Evolutionary conservation across 805 yeast genomes (phyloP).

Genomic region (Nakazawaea wyomingensis): DNA sequence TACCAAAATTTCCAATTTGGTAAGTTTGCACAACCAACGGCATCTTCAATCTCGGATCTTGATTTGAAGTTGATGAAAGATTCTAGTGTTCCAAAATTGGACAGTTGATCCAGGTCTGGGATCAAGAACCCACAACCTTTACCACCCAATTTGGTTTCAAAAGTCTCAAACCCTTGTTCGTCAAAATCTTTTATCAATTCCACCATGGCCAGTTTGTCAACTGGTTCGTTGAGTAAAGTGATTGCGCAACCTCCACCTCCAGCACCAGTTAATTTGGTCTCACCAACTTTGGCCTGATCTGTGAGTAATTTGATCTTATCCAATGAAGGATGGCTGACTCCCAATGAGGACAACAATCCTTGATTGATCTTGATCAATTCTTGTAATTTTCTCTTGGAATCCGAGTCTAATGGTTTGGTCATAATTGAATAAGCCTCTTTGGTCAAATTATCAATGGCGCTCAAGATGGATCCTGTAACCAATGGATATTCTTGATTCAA

Average conservation of each 20-base stretch:
- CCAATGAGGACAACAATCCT: constrained; percentile 76
- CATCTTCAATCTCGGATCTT: constrained; percentile 43
- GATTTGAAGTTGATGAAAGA: constrained; percentile 32
- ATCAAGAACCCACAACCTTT: constrained; percentile 68
- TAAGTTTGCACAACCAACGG: constrained; percentile 37
- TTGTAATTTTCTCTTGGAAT: constrained; percentile 38
- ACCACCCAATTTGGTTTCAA: constrained; percentile 81
- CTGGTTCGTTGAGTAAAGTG: constrained; percentile 58
- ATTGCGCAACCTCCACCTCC: constrained; percentile 99
- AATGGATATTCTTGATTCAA: constrained; percentile 48
- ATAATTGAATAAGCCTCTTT: constrained; percentile 65
- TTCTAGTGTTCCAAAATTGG: constrained; percentile 23
- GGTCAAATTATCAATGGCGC: constrained; percentile 72
- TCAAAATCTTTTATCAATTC: constrained; percentile 32
- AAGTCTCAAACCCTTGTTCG: constrained; percentile 61
- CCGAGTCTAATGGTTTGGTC: constrained; percentile 45
- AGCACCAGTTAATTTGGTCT: constrained; percentile 94
- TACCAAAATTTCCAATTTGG: constrained; percentile 62
- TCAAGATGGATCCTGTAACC: constrained; percentile 54
- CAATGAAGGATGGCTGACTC: constrained; percentile 90
- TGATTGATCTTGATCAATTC: constrained; percentile 79
- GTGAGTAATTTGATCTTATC: constrained; percentile 69
- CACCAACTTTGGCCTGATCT: constrained; percentile 63
- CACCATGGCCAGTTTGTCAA: constrained; percentile 27
- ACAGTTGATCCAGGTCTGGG: constrained; percentile 11